A percentile compares a stretch with the other conserved stretches of the same genome.
phyloP scores from a whole-genome alignment of 1,284 basidiomycete genomes.

The Gymnopus androsaceus region DNA sequence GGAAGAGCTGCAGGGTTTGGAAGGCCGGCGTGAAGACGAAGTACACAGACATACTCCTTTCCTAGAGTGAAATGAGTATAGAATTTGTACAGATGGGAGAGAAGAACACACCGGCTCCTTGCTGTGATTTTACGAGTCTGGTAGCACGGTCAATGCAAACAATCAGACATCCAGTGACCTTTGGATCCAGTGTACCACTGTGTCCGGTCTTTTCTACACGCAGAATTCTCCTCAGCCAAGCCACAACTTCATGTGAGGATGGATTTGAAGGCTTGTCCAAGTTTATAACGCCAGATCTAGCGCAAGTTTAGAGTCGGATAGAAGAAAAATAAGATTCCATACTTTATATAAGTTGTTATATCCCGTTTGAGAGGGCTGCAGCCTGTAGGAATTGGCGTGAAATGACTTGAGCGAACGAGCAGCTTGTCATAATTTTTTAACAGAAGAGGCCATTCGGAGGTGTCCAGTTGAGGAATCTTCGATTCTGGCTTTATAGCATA shows the following conservation, averaged over 20 bases:
- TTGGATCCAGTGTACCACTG: constrained; percentile 97
- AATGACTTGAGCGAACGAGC: constrained; percentile 93
- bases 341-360: constrained; percentile 90
- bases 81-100: constrained; percentile 8
- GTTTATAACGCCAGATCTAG: constrained; percentile 95
- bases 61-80: constrained; percentile 47
- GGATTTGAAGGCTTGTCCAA: constrained; percentile 99
- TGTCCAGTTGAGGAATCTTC: constrained; percentile 80
- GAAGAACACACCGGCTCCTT: constrained; percentile 76
- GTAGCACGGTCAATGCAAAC: constrained; percentile 99
- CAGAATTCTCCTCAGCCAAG: constrained; percentile 95
- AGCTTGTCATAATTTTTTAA: constrained; percentile 99
- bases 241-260: constrained; percentile 99
- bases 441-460: constrained; percentile 96
- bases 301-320: constrained; percentile 10
- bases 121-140: constrained; percentile 97
- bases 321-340: constrained; percentile 23
- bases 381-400: constrained; percentile 94
- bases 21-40: constrained; percentile 87
- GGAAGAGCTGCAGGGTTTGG: constrained; percentile 85
- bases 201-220: constrained; percentile 98
- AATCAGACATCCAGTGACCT: constrained; percentile 98
- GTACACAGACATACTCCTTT: constrained; percentile 98
- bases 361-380: constrained; percentile 94
- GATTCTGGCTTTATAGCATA: constrained; percentile 84